These are phyloP conservation scores for Cutaneotrichosporon dermatis DNA, from an alignment of 1,284 basidiomycete genomes.

Conservation along the genomic window DNA sequence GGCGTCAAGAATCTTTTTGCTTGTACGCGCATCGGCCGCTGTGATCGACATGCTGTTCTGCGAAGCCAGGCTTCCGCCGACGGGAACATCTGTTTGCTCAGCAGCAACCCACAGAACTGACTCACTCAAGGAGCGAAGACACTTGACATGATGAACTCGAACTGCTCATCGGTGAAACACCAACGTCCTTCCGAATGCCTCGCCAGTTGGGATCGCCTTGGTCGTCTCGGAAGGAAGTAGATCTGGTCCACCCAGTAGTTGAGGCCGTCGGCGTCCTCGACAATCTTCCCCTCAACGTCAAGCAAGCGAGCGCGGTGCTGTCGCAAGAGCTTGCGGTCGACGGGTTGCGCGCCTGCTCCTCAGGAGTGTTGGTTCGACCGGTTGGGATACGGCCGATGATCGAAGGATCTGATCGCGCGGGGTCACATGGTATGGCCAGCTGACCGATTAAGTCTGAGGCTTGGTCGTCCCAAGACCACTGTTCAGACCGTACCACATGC, in stretches of 20 bases:
- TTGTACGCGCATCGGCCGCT: constrained; percentile 54
- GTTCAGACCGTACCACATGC: constrained; percentile 76
- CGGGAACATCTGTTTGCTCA: constrained; percentile 57
- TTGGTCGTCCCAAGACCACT: constrained; percentile 78
- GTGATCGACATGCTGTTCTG: constrained; percentile 46
- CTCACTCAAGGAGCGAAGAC: constrained; percentile 80
- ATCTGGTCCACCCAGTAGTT: constrained; percentile 39
- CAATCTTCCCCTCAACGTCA: constrained; percentile 36
- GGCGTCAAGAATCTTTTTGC: constrained; percentile 65
- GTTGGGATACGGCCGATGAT: constrained; percentile 59
- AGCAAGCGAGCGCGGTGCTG: constrained; percentile 32
- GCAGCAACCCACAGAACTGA: constrained; percentile 16
- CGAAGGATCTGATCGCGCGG: constrained; percentile 66
- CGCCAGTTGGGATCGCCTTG: constrained; percentile 64
- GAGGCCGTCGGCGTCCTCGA: constrained; percentile 57
- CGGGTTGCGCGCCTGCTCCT: constrained; percentile 37
- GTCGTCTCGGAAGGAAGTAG: constrained; percentile 56
- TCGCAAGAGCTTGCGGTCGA: constrained; percentile 20
- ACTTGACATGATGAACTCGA: constrained; percentile 82
- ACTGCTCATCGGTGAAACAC: constrained; percentile 85
- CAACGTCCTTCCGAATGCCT: constrained; percentile 73
- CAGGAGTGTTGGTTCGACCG: constrained; percentile 32
- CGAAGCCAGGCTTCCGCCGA: constrained; percentile 38
- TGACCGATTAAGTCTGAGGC: constrained; percentile 64
- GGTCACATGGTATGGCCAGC: constrained; percentile 67